phyloP scores from a whole-genome alignment of 306 rosid species.

The Quercus wislizeni region DNA sequence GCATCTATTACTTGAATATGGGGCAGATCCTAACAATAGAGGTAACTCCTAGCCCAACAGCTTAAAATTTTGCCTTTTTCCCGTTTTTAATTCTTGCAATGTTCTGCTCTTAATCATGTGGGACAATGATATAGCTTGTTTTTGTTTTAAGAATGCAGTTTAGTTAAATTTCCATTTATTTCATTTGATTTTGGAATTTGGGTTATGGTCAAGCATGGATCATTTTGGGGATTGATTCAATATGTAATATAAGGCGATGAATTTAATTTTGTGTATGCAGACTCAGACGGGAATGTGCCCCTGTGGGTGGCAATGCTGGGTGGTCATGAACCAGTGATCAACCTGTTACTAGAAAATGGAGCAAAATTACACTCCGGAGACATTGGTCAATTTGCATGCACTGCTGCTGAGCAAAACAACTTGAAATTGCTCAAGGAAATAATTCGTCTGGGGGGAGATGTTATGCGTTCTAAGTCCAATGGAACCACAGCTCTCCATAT shows the following conservation, averaged over 20 bases:
- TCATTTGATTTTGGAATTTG: background rate
- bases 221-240: background rate
- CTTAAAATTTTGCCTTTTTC: background rate
- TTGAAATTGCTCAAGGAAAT: conserved; percentile 59
- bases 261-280: conserved; percentile 35
- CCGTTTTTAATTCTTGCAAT: background rate
- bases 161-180: no score
- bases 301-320: conserved; percentile 77
- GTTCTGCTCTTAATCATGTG: no score
- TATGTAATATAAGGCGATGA: no score
- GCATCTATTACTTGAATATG: conserved; percentile 61
- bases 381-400: conserved; percentile 63
- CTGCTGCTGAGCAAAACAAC: conserved; percentile 60
- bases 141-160: no score
- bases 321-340: conserved; percentile 50
- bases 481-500: conserved; percentile 77
- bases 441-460: conserved; percentile 53
- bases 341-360: conserved; percentile 57
- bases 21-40: conserved; percentile 69
- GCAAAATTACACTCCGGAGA: conserved; percentile 58
- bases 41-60: conserved; percentile 44
- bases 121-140: no score
- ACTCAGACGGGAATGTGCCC: conserved; percentile 73
- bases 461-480: conserved; percentile 34
- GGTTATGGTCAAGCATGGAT: background rate